A percentile compares a stretch with the other conserved stretches of the same genome.
Evolutionary conservation across 768 basidiomycete genomes (phyloP).

Genomic region (Pleurotus tuoliensis): DNA sequence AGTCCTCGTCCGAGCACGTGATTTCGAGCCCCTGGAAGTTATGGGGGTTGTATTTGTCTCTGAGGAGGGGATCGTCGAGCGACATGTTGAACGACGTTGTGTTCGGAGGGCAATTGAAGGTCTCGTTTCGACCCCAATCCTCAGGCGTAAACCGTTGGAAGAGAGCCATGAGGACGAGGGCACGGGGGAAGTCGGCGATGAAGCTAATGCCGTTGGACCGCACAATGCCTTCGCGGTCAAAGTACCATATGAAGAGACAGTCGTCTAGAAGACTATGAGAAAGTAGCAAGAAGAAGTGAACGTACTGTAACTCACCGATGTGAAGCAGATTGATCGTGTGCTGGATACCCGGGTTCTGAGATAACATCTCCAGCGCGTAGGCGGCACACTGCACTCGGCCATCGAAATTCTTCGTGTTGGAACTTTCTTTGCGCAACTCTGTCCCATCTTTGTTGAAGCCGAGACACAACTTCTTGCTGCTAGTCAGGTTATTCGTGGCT

Average conservation of each 20-base stretch:
- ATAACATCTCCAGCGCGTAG: slow-evolving; percentile 7
- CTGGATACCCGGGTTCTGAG: slow-evolving; percentile 3
- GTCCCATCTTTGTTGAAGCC: not conserved
- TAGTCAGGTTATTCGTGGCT: not conserved
- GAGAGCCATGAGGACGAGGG: slow-evolving; percentile 20
- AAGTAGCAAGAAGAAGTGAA: not conserved
- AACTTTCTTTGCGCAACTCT: not conserved
- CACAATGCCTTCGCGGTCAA: slow-evolving; percentile 21
- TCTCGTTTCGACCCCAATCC: slow-evolving; percentile 17
- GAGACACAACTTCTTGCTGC: not conserved
- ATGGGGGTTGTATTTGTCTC: not conserved
- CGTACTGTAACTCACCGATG: slow-evolving; percentile 1
- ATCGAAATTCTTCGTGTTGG: not conserved
- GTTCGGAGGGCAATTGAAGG: not conserved
- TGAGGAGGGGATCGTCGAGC: not conserved
- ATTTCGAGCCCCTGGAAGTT: not conserved
- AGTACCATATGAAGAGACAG: slow-evolving; percentile 20
- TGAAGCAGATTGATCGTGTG: slow-evolving; percentile 10
- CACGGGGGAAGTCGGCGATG: slow-evolving; percentile 19
- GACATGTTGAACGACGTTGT: not conserved
- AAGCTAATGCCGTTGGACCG: slow-evolving; percentile 20
- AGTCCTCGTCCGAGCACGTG: not conserved
- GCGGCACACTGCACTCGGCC: slow-evolving; percentile 6
- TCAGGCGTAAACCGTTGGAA: slow-evolving; percentile 20
- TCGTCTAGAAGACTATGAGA: slow-evolving; percentile 12